These are phyloP conservation scores for Myriangium duriaei DNA, from an alignment of 2,329 filamentous ascomycete species.

Conservation along the genomic window DNA sequence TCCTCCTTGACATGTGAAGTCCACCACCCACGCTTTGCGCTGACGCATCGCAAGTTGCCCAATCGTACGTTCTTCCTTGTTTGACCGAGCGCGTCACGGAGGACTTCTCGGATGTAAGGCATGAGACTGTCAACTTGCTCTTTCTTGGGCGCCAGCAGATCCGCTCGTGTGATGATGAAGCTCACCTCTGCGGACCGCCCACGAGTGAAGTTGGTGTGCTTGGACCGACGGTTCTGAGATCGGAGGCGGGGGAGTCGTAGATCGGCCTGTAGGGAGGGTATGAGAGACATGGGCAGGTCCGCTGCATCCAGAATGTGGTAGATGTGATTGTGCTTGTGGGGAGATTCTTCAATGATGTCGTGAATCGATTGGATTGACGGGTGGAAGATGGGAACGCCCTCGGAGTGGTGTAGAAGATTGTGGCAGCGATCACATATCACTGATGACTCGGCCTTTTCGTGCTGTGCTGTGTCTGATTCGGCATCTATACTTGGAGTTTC, in stretches of 20 bases:
- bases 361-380: slow-evolving; percentile 70
- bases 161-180: slow-evolving; percentile 82
- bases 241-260: slow-evolving; percentile 62
- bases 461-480: slow-evolving; percentile 18
- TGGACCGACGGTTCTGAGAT: slow-evolving; percentile 67
- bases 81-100: slow-evolving; percentile 63
- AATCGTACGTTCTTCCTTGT: slow-evolving; percentile 59
- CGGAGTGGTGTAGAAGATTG: slow-evolving; percentile 61
- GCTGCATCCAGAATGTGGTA: slow-evolving; percentile 93
- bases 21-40: slow-evolving; percentile 81
- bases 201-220: slow-evolving; percentile 49
- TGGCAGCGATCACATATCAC: slow-evolving; percentile 85
- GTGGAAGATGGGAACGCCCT: slow-evolving; percentile 60
- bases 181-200: slow-evolving; percentile 65
- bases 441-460: slow-evolving; percentile 2
- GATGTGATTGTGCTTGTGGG: slow-evolving; percentile 81
- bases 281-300: slow-evolving; percentile 88
- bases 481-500: slow-evolving; percentile 24
- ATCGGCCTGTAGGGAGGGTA: slow-evolving; percentile 61
- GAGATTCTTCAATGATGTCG: slow-evolving; percentile 77
- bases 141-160: slow-evolving; percentile 73
- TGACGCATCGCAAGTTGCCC: slow-evolving; percentile 78
- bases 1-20: slow-evolving; percentile 74
- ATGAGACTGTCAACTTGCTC: slow-evolving; percentile 74
- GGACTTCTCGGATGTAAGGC: slow-evolving; percentile 66